Percentiles rank a stretch among this genome's conserved stretches.
Evolutionary conservation across 805 yeast genomes (phyloP).

Genomic region (Nadsonia fulvescens): DNA sequence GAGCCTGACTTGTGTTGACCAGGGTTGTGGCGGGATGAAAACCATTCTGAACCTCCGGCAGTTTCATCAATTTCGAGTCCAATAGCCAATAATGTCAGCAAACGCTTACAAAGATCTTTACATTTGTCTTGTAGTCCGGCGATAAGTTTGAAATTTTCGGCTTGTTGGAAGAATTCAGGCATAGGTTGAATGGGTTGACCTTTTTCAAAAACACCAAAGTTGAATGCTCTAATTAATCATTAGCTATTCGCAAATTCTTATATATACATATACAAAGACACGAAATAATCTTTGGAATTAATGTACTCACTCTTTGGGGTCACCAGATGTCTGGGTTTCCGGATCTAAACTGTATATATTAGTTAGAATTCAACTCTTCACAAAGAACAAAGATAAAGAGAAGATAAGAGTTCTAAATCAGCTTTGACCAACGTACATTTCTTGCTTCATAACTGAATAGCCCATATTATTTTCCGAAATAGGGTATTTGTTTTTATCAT

Average conservation of each 20-base stretch:
- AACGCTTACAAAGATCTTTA: constrained; percentile 28
- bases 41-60: constrained; percentile 41
- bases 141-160: constrained; percentile 25
- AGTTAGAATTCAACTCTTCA: too few relatives aligned
- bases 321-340: constrained; percentile 21
- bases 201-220: constrained; percentile 38
- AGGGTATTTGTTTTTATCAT: constrained; percentile 30
- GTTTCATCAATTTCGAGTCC: constrained; percentile 44
- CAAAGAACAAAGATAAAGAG: too few relatives aligned
- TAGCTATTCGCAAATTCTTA: too few relatives aligned
- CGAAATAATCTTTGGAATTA: too few relatives aligned
- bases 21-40: constrained; percentile 38
- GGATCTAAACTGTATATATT: too few relatives aligned
- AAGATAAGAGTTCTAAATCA: too few relatives aligned
- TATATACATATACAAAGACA: too few relatives aligned
- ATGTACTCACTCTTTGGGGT: constrained; percentile 27
- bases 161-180: constrained; percentile 33
- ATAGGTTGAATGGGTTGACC: constrained; percentile 28
- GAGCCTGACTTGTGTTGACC: constrained; percentile 34
- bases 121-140: constrained; percentile 23
- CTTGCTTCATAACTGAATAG: constrained; percentile 36
- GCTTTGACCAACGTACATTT: too few relatives aligned
- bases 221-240: too few relatives aligned
- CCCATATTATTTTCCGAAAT: constrained; percentile 45
- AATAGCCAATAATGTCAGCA: constrained; percentile 39